Evolutionary conservation across 768 basidiomycete species (phyloP), one percentile per base, ranked within the genome.

Genomic region (Lyophyllum shimeji): DNA sequence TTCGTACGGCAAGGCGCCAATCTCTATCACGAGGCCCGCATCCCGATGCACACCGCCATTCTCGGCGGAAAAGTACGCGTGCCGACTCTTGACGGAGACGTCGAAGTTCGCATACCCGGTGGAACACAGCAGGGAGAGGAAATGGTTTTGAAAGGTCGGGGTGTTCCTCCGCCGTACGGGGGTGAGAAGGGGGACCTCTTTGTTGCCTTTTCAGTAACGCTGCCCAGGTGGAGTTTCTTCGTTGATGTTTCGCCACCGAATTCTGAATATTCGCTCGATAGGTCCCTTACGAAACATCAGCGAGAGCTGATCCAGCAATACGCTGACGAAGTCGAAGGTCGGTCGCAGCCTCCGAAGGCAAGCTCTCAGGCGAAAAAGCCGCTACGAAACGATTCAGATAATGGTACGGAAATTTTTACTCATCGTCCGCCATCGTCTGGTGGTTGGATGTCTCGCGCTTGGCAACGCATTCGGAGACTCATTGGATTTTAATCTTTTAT

Each of bases 41-140:
- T 99, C 58, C 95, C 97, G 20, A 77, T 98, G 63, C 92, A 98
- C 67, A 83, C 82, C 7, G 97, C 97, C 8, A 76, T 99, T 45
- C 80, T 98, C n/a, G 97, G 97, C 17, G 97, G 96, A 27, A 84
- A 85, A 64, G 89, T 95, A 44, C 83, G 93, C 27, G 90, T 99
- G 24, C 94, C 95, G 23, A 99, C 97, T 43, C 77, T 98, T 18
- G 95, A 98, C 58, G 93, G 95, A 23, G 93, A 97, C 44, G 94
- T 98, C 1, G 95, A 98, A 55, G 92, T 98, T 42, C 88, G 90
- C 60, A 83, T 99, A 40, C 93, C 95, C 53, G 79, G 80, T 20
- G 96, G 97, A 44, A 98, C 96, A 2, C 97, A 98, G 72, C 94
- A 89, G 67, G 95, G 95, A 17, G 94, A 98, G 75, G 95, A 98